These are phyloP conservation scores for Amylocarpus encephaloides DNA, from an alignment of 2,329 filamentous ascomycete species.

Conservation along the genomic window DNA sequence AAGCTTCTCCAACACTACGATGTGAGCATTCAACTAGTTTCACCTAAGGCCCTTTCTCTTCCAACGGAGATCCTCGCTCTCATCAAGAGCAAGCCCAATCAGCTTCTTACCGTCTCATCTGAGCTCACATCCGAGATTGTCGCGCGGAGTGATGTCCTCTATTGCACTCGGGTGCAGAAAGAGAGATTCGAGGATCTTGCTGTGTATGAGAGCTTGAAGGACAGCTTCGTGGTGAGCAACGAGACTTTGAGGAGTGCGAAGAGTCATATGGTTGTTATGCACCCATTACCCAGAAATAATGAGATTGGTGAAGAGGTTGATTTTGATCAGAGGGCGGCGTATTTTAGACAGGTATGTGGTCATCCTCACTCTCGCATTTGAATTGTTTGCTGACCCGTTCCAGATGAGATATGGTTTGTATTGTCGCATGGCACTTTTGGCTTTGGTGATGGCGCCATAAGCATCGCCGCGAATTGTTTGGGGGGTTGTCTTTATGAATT, in stretches of 20 bases:
- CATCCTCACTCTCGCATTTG: background rate
- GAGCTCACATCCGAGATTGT: constrained; percentile 82
- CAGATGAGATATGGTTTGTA: constrained; percentile 98
- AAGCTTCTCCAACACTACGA: constrained; percentile 95
- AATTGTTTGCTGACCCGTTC: constrained; percentile 1
- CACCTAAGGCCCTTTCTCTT: constrained; percentile 71
- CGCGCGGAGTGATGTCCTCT: constrained; percentile 81
- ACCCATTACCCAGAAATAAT: constrained; percentile 87
- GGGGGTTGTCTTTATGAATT: no score
- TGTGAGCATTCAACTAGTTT: constrained; percentile 85
- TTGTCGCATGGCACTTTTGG: constrained; percentile 94
- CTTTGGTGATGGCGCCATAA: constrained; percentile 69
- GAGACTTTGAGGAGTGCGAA: constrained; percentile 86
- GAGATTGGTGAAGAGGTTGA: constrained; percentile 96
- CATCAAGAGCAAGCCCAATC: constrained; percentile 62
- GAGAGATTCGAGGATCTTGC: constrained; percentile 80
- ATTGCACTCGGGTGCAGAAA: constrained; percentile 95
- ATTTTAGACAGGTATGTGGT: constrained; percentile 91
- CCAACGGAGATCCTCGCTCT: constrained; percentile 68
- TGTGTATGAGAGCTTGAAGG: constrained; percentile 82
- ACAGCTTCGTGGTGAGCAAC: constrained; percentile 85
- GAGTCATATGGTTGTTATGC: constrained; percentile 88
- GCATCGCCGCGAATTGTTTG: background rate
- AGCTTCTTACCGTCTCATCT: constrained; percentile 70
- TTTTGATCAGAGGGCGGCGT: constrained; percentile 92